phyloP scores from a whole-genome alignment of 2,329 filamentous ascomycete species.

The Trichoderma asperellum region DNA sequence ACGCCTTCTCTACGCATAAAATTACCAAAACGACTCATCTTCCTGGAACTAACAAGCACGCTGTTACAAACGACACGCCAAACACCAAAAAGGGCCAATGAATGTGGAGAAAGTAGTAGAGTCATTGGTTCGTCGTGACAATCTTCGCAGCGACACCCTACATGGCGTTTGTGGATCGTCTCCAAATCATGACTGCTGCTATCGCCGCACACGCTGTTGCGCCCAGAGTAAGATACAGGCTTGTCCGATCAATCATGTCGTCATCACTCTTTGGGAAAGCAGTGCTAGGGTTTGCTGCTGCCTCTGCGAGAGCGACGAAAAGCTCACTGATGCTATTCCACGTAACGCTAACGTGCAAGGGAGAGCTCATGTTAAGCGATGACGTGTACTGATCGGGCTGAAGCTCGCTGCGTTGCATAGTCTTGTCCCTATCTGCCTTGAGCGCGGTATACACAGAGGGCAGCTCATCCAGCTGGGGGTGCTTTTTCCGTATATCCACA shows the following conservation, averaged over 20 bases:
- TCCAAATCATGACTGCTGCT: constrained; percentile 69
- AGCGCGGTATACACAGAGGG: constrained; percentile 90
- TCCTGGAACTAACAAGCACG: background rate
- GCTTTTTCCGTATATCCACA: constrained; percentile 75
- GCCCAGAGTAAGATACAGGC: constrained; percentile 82
- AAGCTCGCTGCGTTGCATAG: constrained; percentile 87
- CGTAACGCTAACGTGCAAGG: constrained; percentile 90
- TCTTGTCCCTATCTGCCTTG: constrained; percentile 95
- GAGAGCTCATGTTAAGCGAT: constrained; percentile 82
- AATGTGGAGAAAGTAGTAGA: background rate
- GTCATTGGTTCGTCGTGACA: background rate
- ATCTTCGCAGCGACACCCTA: constrained; percentile 30
- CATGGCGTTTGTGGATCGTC: constrained; percentile 56
- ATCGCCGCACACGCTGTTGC: constrained; percentile 68
- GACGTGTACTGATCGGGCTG: constrained; percentile 93
- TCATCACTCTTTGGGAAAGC: constrained; percentile 91
- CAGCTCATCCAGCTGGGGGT: constrained; percentile 83
- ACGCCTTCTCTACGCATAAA: background rate
- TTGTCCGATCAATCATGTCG: constrained; percentile 79
- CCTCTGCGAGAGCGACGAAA: constrained; percentile 89
- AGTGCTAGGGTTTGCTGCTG: constrained; percentile 84
- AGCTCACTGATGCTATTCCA: constrained; percentile 94
- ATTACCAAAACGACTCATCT: background rate
- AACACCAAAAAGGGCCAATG: background rate
- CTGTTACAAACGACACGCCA: background rate